A percentile compares a stretch with the other conserved stretches of the same genome.
These are phyloP conservation scores for Peterozyma xylosa DNA, from an alignment of 805 yeast species.

Conservation along the genomic window DNA sequence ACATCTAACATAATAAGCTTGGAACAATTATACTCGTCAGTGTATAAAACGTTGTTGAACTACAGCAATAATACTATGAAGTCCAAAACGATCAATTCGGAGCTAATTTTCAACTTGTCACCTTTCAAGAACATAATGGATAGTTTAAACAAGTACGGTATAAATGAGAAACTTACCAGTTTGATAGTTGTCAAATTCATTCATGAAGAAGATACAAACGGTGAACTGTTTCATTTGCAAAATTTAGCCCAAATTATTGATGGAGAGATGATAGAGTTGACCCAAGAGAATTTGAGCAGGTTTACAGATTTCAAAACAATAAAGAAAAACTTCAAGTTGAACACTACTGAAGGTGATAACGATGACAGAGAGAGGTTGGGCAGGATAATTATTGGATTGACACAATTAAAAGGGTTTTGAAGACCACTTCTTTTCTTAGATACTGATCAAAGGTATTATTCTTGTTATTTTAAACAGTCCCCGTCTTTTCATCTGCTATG, in stretches of 20 bases:
- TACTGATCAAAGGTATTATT: neutral
- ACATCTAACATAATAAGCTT: constrained; percentile 47
- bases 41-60: constrained; percentile 56
- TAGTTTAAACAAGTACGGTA: constrained; percentile 64
- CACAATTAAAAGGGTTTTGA: constrained; percentile 18
- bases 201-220: constrained; percentile 13
- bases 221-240: constrained; percentile 10
- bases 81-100: constrained; percentile 65
- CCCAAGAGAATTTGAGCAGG: constrained; percentile 22
- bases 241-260: constrained; percentile 16
- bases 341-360: constrained; percentile 4
- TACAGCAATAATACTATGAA: constrained; percentile 36
- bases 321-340: constrained; percentile 19
- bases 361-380: constrained; percentile 14
- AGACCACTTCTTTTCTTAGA: neutral
- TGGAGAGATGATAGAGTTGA: constrained; percentile 26
- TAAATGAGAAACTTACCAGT: constrained; percentile 38
- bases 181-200: constrained; percentile 47
- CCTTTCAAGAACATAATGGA: constrained; percentile 69
- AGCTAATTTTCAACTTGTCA: constrained; percentile 59
- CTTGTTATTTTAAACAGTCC: neutral
- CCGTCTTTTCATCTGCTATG: constrained; percentile 50
- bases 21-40: constrained; percentile 56
- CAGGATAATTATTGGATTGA: constrained; percentile 16
- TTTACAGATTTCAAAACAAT: constrained; percentile 24